phyloP scores from a whole-genome alignment of 208 protist genomes.

The Acanthamoeba polyphaga region DNA sequence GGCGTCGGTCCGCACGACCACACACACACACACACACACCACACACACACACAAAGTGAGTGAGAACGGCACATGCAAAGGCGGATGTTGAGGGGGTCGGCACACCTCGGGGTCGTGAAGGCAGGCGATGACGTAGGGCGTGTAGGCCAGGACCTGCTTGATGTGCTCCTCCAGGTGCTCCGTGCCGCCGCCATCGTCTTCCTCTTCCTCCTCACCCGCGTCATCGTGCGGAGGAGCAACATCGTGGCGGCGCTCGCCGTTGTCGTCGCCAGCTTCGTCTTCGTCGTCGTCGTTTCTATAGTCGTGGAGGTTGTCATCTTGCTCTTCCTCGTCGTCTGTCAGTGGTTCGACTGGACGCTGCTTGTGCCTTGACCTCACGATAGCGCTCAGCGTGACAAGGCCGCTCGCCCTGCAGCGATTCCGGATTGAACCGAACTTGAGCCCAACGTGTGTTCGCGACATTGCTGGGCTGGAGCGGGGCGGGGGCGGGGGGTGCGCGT shows the following conservation, averaged over 20 bases:
- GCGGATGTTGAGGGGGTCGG: background rate
- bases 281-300: background rate
- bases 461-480: too few relatives aligned
- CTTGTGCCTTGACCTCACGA: background rate
- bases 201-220: background rate
- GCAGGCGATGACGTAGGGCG: background rate
- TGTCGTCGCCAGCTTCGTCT: background rate
- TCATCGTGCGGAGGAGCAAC: background rate
- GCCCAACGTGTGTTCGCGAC: too few relatives aligned
- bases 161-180: background rate
- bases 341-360: too few relatives aligned
- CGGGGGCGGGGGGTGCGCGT: too few relatives aligned
- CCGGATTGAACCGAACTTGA: too few relatives aligned
- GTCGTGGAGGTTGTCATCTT: background rate
- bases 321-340: background rate
- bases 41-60: too few relatives aligned
- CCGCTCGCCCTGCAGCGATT: background rate
- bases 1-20: too few relatives aligned
- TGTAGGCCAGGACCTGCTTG: background rate
- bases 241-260: background rate
- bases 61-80: background rate
- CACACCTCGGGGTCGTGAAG: background rate
- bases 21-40: background rate
- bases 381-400: background rate
- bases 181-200: background rate